phyloP scores from a whole-genome alignment of 129 eudicot species.

The Artemisia annua region DNA sequence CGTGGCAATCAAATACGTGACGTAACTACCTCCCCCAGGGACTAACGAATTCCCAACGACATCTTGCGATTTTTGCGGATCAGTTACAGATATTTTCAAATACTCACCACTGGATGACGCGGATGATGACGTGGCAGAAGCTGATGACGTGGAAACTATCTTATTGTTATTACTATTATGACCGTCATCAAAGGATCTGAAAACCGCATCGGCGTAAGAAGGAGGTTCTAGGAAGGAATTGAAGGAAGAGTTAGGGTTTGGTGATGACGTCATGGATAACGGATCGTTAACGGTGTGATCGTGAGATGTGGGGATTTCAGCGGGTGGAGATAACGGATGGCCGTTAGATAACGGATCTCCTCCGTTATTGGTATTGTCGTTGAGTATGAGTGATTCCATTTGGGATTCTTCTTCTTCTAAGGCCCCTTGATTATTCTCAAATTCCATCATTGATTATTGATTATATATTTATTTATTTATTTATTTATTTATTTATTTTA shows the following conservation, averaged over 20 bases:
- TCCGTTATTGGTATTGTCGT: slow-evolving; percentile 32
- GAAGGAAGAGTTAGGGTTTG: slow-evolving; percentile 53
- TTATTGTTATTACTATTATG: slow-evolving; percentile 20
- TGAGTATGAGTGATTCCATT: slow-evolving; percentile 60
- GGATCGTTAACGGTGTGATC: slow-evolving; percentile 38
- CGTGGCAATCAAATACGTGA: slow-evolving; percentile 65
- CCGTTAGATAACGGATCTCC: slow-evolving; percentile 19
- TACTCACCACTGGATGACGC: slow-evolving; percentile 38
- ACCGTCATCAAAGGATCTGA: slow-evolving; percentile 74
- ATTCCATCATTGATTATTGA: slow-evolving; percentile 61
- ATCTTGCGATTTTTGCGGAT: slow-evolving; percentile 75
- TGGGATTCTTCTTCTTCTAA: slow-evolving; percentile 44
- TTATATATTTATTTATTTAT: no score
- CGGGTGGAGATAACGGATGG: slow-evolving; percentile 57
- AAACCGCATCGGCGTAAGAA: slow-evolving; percentile 88
- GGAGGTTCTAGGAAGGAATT: slow-evolving; percentile 85
- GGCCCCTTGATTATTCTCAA: slow-evolving; percentile 48
- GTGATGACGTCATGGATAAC: slow-evolving; percentile 29
- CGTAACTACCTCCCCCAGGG: slow-evolving; percentile 47
- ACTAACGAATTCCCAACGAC: slow-evolving; percentile 57
- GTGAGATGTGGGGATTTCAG: slow-evolving; percentile 44
- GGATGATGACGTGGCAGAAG: slow-evolving; percentile 44
- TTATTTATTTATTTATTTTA: not conserved
- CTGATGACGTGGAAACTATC: slow-evolving; percentile 21
- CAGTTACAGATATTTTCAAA: slow-evolving; percentile 63